Base-by-base conservation (phyloP, 192 early-diverging fungal species). In the Coemansia sp. region DNA sequence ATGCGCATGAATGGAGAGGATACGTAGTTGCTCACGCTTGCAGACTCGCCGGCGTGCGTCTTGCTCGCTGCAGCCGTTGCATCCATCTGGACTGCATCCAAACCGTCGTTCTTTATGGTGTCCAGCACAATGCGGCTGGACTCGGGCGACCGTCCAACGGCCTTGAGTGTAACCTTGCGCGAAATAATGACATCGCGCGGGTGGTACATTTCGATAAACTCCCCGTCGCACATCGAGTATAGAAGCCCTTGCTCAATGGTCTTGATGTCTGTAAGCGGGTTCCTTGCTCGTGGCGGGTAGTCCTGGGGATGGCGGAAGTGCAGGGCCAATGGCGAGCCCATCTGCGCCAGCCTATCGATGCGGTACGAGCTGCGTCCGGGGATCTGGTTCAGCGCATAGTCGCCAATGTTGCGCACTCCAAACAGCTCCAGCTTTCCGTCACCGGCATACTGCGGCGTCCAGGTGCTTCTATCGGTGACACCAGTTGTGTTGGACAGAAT, bases 221-320 rank as follows among this genome's bases (percentile, higher is more conserved):
- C 90, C 41, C 90, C 90, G 71, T 91, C 90, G 74, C 88, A 87
- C 90, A 91, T 90, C 54, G 85, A 78, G 65, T 85, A 88, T 11
- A 89, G 73, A 53, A 85, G 70, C 9, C 84, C 84, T 11, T 75
- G 78, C 62, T 70, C 69, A 2, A 76, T 74, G n/a, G 65, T 63
- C 29, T 70, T 73, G 48, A 64, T 67, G 49, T 62, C 68, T 4
- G 70, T 59, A 4, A 75, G 61, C 13, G 74, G 72, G 19, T 71
- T 73, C 35, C 52, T 23, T 23, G 63, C 62, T 34, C 73, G 62
- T 9, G 68, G 59, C 22, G 78, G 78, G 62, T 84, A 84, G 34
- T 81, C 61, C 36, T 73, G 23, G 41, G 76, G 77, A 6, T 69
- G 62, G 35, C 86, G 77, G 71, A 89, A 90, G 35, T 86, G 67